Conservation (phyloP, 2,329 filamentous ascomycete genomes). For the Aspergillus awamori region DNA sequence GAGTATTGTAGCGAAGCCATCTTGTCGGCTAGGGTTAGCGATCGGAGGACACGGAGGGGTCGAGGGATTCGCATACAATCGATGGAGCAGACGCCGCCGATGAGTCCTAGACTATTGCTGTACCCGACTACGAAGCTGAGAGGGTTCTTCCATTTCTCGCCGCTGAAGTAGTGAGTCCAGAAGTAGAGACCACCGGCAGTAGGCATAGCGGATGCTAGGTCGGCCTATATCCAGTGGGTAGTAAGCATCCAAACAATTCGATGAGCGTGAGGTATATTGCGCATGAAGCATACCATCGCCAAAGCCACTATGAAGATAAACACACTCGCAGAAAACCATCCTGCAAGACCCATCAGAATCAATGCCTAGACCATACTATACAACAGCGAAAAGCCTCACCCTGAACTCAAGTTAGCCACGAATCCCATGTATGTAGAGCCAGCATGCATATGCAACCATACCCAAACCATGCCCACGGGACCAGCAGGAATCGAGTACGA, state of each 20-base stretch:
- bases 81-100: slow-evolving; percentile 64
- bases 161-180: slow-evolving; percentile 62
- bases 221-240: slow-evolving; percentile 39
- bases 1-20: slow-evolving; percentile 31
- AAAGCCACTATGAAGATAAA: slow-evolving; percentile 63
- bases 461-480: slow-evolving; percentile 64
- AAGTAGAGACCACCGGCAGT: slow-evolving; percentile 62
- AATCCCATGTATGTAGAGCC: slow-evolving; percentile 13
- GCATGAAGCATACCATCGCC: slow-evolving; percentile 55
- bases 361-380: background rate
- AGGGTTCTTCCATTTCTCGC: slow-evolving; percentile 57
- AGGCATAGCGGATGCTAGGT: slow-evolving; percentile 58
- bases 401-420: slow-evolving; percentile 13
- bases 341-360: slow-evolving; percentile 19
- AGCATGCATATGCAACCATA: slow-evolving; percentile 25
- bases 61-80: slow-evolving; percentile 49
- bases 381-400: slow-evolving; percentile 6
- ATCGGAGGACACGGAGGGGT: background rate
- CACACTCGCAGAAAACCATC: slow-evolving; percentile 59
- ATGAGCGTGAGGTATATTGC: slow-evolving; percentile 1
- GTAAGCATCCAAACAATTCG: background rate
- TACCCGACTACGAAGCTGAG: slow-evolving; percentile 63
- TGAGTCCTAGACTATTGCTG: slow-evolving; percentile 61
- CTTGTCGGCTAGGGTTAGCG: slow-evolving; percentile 10
- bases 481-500: slow-evolving; percentile 62